Conservation (phyloP, 345 rosid species). For the Heritiera littoralis region DNA sequence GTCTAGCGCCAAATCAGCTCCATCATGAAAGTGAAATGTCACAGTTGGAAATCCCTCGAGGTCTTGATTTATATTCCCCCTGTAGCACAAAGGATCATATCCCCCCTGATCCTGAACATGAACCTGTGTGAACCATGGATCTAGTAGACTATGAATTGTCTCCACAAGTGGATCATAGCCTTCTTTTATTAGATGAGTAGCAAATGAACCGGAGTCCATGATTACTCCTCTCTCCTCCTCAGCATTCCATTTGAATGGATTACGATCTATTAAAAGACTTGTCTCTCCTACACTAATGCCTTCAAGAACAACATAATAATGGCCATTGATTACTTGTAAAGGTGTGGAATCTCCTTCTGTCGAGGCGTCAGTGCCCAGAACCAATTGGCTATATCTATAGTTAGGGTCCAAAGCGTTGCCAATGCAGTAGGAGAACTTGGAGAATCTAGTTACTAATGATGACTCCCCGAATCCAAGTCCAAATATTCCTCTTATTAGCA, state of each 20-base stretch:
- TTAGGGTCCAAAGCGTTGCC: not conserved
- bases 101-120: too few relatives aligned
- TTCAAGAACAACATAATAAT: not conserved
- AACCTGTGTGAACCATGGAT: not conserved
- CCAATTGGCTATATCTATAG: not conserved
- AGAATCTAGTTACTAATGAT: not conserved
- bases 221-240: too few relatives aligned
- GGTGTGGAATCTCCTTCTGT: slow-evolving; percentile 24
- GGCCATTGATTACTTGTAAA: not conserved
- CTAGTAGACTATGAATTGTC: not conserved
- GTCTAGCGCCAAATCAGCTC: slow-evolving; percentile 18
- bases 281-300: slow-evolving; percentile 18
- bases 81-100: too few relatives aligned
- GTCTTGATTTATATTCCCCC: not conserved
- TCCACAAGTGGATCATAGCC: not conserved
- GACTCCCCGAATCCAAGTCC: not conserved
- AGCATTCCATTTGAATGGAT: too few relatives aligned
- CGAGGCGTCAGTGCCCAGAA: slow-evolving; percentile 2
- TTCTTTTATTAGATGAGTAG: not conserved
- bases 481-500: not conserved
- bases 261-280: not conserved
- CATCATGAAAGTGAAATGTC: slow-evolving; percentile 18
- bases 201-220: not conserved
- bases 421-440: slow-evolving; percentile 1
- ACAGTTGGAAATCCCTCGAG: not conserved